Evolutionary conservation across 352 stramenopile species (phyloP).

Genomic region (Phytophthora meadii): DNA sequence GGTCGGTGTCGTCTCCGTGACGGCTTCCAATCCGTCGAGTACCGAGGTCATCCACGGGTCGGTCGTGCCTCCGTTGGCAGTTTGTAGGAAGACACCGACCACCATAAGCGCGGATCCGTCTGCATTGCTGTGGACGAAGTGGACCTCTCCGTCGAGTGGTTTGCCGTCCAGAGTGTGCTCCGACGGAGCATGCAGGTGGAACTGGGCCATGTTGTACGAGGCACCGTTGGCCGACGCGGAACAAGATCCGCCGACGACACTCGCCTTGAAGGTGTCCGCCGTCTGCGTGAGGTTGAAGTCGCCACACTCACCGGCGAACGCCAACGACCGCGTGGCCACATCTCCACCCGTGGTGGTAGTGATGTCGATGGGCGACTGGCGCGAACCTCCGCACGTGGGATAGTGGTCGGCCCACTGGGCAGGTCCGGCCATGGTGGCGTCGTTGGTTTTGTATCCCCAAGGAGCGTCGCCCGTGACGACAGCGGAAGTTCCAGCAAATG

Average conservation of each 20-base stretch:
- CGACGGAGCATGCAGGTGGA: slow-evolving; percentile 54
- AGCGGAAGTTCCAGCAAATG: slow-evolving; percentile 9
- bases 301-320: background rate
- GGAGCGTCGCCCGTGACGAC: slow-evolving; percentile 1
- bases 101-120: slow-evolving; percentile 38
- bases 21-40: slow-evolving; percentile 29
- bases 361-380: slow-evolving; percentile 49
- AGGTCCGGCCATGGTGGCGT: slow-evolving; percentile 22
- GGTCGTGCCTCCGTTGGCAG: slow-evolving; percentile 10
- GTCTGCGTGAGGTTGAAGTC: slow-evolving; percentile 33
- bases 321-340: slow-evolving; percentile 3
- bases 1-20: slow-evolving; percentile 3
- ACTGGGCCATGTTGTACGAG: slow-evolving; percentile 42
- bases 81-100: slow-evolving; percentile 41
- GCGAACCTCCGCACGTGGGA: slow-evolving; percentile 22
- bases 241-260: slow-evolving; percentile 20
- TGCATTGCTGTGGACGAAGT: slow-evolving; percentile 50
- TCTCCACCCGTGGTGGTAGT: slow-evolving; percentile 9
- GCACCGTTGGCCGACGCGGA: slow-evolving; percentile 8
- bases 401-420: slow-evolving; percentile 31
- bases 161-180: slow-evolving; percentile 57
- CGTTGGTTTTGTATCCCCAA: slow-evolving; percentile 34
- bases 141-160: slow-evolving; percentile 37
- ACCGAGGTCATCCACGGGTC: slow-evolving; percentile 38
- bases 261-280: slow-evolving; percentile 29